phyloP scores from a whole-genome alignment of 345 rosid species.

The Murraya paniculata region DNA sequence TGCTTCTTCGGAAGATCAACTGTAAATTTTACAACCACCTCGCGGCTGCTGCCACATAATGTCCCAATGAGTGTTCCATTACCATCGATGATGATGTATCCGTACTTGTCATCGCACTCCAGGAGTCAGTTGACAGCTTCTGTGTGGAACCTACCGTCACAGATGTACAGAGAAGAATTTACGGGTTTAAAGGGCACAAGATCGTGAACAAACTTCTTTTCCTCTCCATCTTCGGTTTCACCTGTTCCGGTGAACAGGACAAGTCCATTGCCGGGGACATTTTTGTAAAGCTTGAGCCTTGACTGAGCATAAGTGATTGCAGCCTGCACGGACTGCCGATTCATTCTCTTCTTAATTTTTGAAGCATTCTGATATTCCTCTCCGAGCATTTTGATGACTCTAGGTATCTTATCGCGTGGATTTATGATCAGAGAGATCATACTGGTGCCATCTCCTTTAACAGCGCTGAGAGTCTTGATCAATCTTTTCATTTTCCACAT shows the following conservation, averaged over 20 bases:
- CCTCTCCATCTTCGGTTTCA: slow-evolving; percentile 41
- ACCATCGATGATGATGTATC: slow-evolving; percentile 37
- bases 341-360: slow-evolving; percentile 47
- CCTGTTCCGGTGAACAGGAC: slow-evolving; percentile 41
- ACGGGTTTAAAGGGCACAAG: slow-evolving; percentile 39
- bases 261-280: slow-evolving; percentile 44
- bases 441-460: slow-evolving; percentile 44
- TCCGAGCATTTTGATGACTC: slow-evolving; percentile 41
- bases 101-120: slow-evolving; percentile 27
- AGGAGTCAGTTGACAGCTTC: slow-evolving; percentile 23
- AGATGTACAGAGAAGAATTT: slow-evolving; percentile 36
- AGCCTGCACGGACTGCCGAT: slow-evolving; percentile 44
- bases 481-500: slow-evolving; percentile 44
- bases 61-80: slow-evolving; percentile 47
- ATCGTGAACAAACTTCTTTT: slow-evolving; percentile 42
- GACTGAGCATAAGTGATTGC: slow-evolving; percentile 40
- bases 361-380: slow-evolving; percentile 45
- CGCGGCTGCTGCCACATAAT: slow-evolving; percentile 33
- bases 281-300: slow-evolving; percentile 42
- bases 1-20: slow-evolving; percentile 47
- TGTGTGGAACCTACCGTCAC: slow-evolving; percentile 32
- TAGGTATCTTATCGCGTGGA: slow-evolving; percentile 43
- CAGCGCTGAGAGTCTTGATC: slow-evolving; percentile 38
- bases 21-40: slow-evolving; percentile 38
- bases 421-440: slow-evolving; percentile 44